Evolutionary conservation across 2,329 filamentous ascomycete genomes (phyloP), one percentile per base, ranked within the genome.

Genomic region (Zymoseptoria ardabiliae): DNA sequence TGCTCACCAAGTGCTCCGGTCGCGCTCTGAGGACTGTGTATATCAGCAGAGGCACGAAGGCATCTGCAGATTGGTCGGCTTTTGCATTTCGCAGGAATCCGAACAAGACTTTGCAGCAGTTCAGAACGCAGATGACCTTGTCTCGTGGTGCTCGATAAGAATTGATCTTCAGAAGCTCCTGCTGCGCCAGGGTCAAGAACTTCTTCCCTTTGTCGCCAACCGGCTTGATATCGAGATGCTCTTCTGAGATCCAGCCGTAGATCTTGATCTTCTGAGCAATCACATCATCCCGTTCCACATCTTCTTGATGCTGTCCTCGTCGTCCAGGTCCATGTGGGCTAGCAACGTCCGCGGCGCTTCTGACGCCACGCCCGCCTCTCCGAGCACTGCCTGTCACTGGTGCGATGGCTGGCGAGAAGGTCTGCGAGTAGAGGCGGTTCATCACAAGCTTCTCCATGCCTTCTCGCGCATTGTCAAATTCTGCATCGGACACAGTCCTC

Each of bases 371-470:
- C 22, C 82, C 82, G 56, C 85, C 85, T 73, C 85, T 86, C 68
- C 85, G 80, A 72, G 84, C 86, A 73, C 88, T 86, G 35, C 84
- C 82, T 20, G 85, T 85, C 62, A 91, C 88, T 3, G 91, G 88
- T 3, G 91, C 85, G 63, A 99, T 99, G 13, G 90, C 90, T 0
- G 94, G 94, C 0, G 93, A 97, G 72, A 99, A 99, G 0, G 94
- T 97, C 74, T 99, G 94, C 0, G 86, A 85, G 74, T 99, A 99
- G 4, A 99, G 78, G 58, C 95, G 82, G 73, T 99, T 99, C 95
- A 99, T 99, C 66, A 99, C 95, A 3, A 99, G 82, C 74, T 99
- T 99, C 78, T 99, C 94, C 94, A 99, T 99, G 35, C 94, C 94
- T 76, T 99, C 94, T 67, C 92, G 86, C 13, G 94, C 94, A 74